phyloP scores from a whole-genome alignment of 495 filamentous ascomycete species.

The Penicillium chermesinum region DNA sequence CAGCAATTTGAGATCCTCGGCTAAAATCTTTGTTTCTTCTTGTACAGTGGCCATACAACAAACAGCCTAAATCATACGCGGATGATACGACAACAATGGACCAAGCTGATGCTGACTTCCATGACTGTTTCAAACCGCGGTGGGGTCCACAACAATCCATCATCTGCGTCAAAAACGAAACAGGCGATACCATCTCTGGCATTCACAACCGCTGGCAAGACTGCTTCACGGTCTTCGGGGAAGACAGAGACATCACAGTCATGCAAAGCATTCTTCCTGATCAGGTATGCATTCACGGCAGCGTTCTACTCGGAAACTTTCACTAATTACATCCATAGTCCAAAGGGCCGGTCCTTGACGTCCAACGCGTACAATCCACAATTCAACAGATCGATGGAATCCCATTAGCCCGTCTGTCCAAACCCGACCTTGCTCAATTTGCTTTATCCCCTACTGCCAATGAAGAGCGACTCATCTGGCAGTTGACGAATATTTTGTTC shows the following conservation, averaged over 20 bases:
- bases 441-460: conserved; percentile 26
- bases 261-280: conserved; percentile 21
- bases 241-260: conserved; percentile 32
- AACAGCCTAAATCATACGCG: conserved; percentile 60
- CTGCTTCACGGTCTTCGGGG: conserved; percentile 35
- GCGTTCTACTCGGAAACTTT: neutral
- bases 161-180: conserved; percentile 51
- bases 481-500: conserved; percentile 78
- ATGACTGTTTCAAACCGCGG: conserved; percentile 64
- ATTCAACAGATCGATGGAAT: conserved; percentile 34
- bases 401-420: conserved; percentile 34
- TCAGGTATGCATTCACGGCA: conserved; percentile 18
- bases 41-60: conserved; percentile 81
- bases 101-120: conserved; percentile 53
- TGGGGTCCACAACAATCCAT: conserved; percentile 74
- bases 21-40: conserved; percentile 33
- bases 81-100: conserved; percentile 54
- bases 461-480: conserved; percentile 40
- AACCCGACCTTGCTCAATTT: conserved; percentile 33
- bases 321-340: conserved; percentile 16
- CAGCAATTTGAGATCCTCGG: conserved; percentile 23
- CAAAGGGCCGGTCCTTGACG: conserved; percentile 33
- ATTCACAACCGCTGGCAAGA: conserved; percentile 29
- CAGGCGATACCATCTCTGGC: conserved; percentile 18
- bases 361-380: conserved; percentile 32